Conservation (phyloP, 2,329 filamentous ascomycete species). For the Cercospora janseana region DNA sequence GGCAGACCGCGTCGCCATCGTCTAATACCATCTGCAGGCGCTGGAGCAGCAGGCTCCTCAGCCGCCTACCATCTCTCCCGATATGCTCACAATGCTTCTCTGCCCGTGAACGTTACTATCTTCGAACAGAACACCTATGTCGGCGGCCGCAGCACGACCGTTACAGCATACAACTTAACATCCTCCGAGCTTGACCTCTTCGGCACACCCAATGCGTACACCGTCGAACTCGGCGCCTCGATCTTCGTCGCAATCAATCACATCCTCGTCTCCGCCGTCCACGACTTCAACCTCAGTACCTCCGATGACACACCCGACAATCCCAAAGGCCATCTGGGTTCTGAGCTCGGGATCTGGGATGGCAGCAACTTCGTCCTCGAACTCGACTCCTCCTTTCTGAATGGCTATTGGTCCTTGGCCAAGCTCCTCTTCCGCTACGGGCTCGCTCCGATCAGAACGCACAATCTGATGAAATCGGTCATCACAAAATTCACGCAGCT, state of each 20-base stretch:
- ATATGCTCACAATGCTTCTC: slow-evolving; percentile 61
- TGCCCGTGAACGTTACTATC: slow-evolving; percentile 75
- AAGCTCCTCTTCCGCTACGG: slow-evolving; percentile 87
- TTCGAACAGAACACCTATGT: slow-evolving; percentile 77
- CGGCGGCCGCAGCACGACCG: slow-evolving; percentile 83
- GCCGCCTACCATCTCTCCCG: slow-evolving; percentile 77
- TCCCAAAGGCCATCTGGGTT: slow-evolving; percentile 50
- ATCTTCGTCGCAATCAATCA: slow-evolving; percentile 86
- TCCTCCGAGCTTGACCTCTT: slow-evolving; percentile 50
- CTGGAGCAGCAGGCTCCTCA: slow-evolving; percentile 83
- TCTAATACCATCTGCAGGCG: slow-evolving; percentile 56
- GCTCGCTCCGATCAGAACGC: slow-evolving; percentile 68
- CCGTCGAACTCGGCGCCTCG: slow-evolving; percentile 83
- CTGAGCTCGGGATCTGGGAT: slow-evolving; percentile 78
- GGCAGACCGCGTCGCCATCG: not conserved
- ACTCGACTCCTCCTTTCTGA: slow-evolving; percentile 52
- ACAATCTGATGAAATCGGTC: slow-evolving; percentile 68
- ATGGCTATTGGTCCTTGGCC: slow-evolving; percentile 74
- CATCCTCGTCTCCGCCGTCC: slow-evolving; percentile 73
- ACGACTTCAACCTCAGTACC: slow-evolving; percentile 66
- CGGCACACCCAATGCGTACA: slow-evolving; percentile 52
- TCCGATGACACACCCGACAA: slow-evolving; percentile 33
- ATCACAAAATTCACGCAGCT: slow-evolving; percentile 73
- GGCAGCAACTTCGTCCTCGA: slow-evolving; percentile 68
- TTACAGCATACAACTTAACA: slow-evolving; percentile 63